A percentile compares a stretch with the other conserved stretches of the same genome.
Conservation (phyloP, 2,329 filamentous ascomycete species). For the Claviceps paspali region DNA sequence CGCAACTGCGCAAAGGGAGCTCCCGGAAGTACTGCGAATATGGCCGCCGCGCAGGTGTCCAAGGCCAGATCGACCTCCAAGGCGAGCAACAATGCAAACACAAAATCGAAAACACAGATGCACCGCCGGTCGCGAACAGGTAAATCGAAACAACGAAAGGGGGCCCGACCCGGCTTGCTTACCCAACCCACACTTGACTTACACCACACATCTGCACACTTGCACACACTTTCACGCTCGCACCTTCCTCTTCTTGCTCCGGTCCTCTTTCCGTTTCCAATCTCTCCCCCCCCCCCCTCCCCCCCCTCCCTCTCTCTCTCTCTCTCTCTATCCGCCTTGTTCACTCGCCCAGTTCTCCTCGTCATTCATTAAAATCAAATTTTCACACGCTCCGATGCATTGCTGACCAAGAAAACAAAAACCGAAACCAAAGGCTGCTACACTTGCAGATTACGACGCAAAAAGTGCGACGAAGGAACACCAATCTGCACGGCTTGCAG, state of each 20-base stretch:
- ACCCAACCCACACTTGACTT: constrained; percentile 4
- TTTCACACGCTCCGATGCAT: neutral
- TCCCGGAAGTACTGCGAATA: constrained; percentile 33
- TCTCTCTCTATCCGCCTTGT: too few relatives aligned
- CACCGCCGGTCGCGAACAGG: constrained; percentile 90
- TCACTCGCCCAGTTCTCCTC: too few relatives aligned
- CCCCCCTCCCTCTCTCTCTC: too few relatives aligned
- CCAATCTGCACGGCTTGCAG: constrained; percentile 51
- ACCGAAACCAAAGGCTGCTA: constrained; percentile 47
- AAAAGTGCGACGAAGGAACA: constrained; percentile 54
- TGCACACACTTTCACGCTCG: neutral
- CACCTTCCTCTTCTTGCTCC: neutral
- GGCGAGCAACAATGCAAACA: constrained; percentile 34
- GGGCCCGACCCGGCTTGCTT: too few relatives aligned
- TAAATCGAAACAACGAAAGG: too few relatives aligned
- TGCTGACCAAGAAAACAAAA: too few relatives aligned
- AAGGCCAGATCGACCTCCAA: constrained; percentile 45
- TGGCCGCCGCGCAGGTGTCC: constrained; percentile 43
- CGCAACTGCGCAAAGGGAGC: constrained; percentile 33
- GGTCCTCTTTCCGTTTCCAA: neutral
- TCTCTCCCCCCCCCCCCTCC: neutral
- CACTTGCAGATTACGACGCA: constrained; percentile 50
- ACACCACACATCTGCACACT: neutral
- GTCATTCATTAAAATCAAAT: too few relatives aligned
- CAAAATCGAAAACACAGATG: constrained; percentile 68